Conservation (phyloP, 352 stramenopile genomes). For the Globisporangium nunn region DNA sequence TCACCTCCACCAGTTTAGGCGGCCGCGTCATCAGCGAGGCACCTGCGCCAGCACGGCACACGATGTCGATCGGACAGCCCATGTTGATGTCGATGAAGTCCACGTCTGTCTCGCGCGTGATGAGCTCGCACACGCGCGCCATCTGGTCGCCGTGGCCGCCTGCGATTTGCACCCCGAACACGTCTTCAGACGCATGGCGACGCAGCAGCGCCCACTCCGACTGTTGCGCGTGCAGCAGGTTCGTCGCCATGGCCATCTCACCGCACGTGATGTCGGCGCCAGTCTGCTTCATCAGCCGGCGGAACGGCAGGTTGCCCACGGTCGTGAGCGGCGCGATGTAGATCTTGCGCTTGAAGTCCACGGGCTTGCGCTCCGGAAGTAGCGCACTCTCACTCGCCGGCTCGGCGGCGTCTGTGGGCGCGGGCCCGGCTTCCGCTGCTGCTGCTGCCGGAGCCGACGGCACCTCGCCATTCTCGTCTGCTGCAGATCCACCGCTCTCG, state of each 20-base stretch:
- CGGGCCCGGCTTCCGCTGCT: neutral
- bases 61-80: slow-evolving; percentile 98
- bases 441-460: neutral
- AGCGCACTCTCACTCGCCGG: slow-evolving; percentile 36
- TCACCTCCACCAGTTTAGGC: slow-evolving; percentile 83
- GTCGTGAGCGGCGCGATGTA: slow-evolving; percentile 99
- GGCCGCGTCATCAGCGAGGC: slow-evolving; percentile 92
- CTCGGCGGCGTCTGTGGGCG: slow-evolving; percentile 10
- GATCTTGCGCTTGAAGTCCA: slow-evolving; percentile 97
- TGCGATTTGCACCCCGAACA: slow-evolving; percentile 98
- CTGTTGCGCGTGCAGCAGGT: slow-evolving; percentile 91
- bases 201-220: slow-evolving; percentile 97
- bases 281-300: slow-evolving; percentile 95
- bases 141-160: slow-evolving; percentile 91
- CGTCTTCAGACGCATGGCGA: slow-evolving; percentile 93
- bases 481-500: neutral
- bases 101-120: slow-evolving; percentile 89
- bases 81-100: slow-evolving; percentile 99
- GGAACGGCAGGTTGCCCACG: slow-evolving; percentile 99
- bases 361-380: slow-evolving; percentile 78
- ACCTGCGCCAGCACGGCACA: slow-evolving; percentile 83
- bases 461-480: neutral
- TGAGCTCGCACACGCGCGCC: slow-evolving; percentile 88
- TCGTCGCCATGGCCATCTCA: slow-evolving; percentile 96
- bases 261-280: slow-evolving; percentile 99